Base-by-base conservation (phyloP, 2,329 filamentous ascomycete genomes). In the Sclerotinia borealis region DNA sequence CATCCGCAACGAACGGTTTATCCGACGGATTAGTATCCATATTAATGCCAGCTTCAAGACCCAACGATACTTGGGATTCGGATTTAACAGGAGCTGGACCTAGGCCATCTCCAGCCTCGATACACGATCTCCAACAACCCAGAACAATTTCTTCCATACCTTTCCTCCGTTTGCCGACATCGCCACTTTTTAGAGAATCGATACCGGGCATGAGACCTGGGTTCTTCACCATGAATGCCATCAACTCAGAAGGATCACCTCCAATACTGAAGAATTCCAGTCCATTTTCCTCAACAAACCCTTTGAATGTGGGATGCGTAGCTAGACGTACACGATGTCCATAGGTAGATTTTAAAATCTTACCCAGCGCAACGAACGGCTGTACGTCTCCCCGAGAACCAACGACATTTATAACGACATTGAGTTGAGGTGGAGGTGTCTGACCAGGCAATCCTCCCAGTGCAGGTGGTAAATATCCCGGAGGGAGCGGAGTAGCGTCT, bases 201-300 rank as follows among this genome's bases (percentile, higher is more conserved):
- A 93, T 85, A 0, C 89, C 89, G 1, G 92, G 92, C 87, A 96
- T 91, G 37, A 96, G 79, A 0, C 91, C 90, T 0, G 92, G 91
- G 69, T 95, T 90, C 75, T 93, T 93, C 51, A 95, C 91, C 91
- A 96, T 96, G 71, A 93, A 96, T 3, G 91, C 90, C 89, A 92
- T 92, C 49, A 92, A 79, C 70, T 90, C 84, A 1, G 86, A 83
- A 1, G 89, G 89, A 72, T 92, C 88, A 3, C 89, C 89, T n/a
- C 89, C 88, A 59, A 92, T 89, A 66, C 78, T 83, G 75, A 89
- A 92, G 75, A 92, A 93, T 70, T 92, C 90, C 17, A 93, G 80
- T 0, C 82, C 87, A 72, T 87, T 86, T 59, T 89, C 84, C 65
- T 86, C 82, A 4, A 92, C 85, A 68, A 92, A 90, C 0, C 79